Percentiles rank a stretch among this genome's conserved stretches.
Evolutionary conservation across 2,329 filamentous ascomycete species (phyloP).

Genomic region (Fusarium sororula): DNA sequence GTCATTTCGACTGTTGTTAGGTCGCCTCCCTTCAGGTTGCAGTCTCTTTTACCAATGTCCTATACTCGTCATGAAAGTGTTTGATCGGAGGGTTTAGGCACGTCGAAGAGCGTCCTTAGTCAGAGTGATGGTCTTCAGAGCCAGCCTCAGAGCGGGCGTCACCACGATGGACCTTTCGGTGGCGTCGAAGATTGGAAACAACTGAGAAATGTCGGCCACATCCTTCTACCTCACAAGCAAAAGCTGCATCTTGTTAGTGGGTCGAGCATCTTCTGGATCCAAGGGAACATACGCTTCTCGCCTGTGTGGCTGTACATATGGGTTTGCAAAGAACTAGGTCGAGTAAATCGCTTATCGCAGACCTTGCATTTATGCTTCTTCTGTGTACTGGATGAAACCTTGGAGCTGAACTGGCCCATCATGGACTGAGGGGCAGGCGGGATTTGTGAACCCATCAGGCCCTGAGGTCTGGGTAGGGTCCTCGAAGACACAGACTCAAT

Average conservation of each 20-base stretch:
- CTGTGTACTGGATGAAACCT: conserved; percentile 92
- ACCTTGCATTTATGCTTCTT: conserved; percentile 99
- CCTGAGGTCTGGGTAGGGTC: conserved; percentile 83
- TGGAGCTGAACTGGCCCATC: conserved; percentile 99
- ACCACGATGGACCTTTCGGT: conserved; percentile 91
- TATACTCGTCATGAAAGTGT: conserved; percentile 10
- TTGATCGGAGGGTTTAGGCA: background rate
- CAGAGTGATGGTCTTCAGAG: conserved; percentile 70
- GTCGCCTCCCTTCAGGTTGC: conserved; percentile 7
- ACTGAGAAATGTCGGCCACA: conserved; percentile 97
- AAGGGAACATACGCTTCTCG: conserved; percentile 84
- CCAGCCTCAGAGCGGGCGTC: conserved; percentile 71
- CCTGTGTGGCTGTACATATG: conserved; percentile 99
- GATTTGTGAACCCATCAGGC: conserved; percentile 66
- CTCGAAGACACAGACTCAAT: conserved; percentile 83
- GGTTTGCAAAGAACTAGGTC: conserved; percentile 92
- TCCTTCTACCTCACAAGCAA: conserved; percentile 91
- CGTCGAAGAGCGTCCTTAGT: conserved; percentile 49
- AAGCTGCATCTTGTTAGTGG: conserved; percentile 66
- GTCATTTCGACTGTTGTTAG: conserved; percentile 4
- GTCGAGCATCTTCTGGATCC: background rate
- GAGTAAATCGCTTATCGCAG: conserved; percentile 96
- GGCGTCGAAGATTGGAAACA: conserved; percentile 91
- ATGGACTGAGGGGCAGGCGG: conserved; percentile 92
- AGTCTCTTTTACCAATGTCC: background rate